Conservation (phyloP, 1,284 basidiomycete genomes). For the Exobasidium cylindrosporum region DNA sequence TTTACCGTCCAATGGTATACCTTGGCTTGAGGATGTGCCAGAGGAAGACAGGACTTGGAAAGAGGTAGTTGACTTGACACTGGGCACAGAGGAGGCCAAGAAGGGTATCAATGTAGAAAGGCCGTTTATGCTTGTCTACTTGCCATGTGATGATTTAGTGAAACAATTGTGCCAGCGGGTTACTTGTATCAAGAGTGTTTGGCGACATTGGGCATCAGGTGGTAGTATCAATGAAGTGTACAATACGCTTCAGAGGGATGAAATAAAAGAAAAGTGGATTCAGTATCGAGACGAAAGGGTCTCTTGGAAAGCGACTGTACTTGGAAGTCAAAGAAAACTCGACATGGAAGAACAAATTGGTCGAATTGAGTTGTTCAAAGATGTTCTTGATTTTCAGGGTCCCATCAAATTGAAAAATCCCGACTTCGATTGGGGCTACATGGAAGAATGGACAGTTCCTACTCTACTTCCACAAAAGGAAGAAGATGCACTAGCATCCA, state of each 20-base stretch:
- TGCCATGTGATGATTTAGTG: constrained; percentile 63
- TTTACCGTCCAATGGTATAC: constrained; percentile 20
- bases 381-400: constrained; percentile 74
- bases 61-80: background rate
- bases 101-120: constrained; percentile 23
- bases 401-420: constrained; percentile 79
- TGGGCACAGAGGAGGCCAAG: background rate
- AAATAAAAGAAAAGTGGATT: constrained; percentile 17
- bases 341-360: background rate
- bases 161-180: constrained; percentile 71
- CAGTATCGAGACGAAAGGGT: constrained; percentile 23
- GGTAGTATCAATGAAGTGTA: constrained; percentile 32
- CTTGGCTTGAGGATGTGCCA: constrained; percentile 9
- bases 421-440: constrained; percentile 72
- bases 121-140: constrained; percentile 36
- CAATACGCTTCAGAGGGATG: constrained; percentile 38
- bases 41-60: constrained; percentile 16
- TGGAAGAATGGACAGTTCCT: constrained; percentile 75
- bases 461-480: constrained; percentile 27
- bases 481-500: constrained; percentile 15
- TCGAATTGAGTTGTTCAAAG: background rate
- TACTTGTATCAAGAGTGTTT: constrained; percentile 73
- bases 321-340: constrained; percentile 40
- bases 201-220: constrained; percentile 50
- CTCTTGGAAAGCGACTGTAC: constrained; percentile 47